Evolutionary conservation across 2,329 filamentous ascomycete species (phyloP).

Genomic region (Lasiodiplodia hormozganensis): DNA sequence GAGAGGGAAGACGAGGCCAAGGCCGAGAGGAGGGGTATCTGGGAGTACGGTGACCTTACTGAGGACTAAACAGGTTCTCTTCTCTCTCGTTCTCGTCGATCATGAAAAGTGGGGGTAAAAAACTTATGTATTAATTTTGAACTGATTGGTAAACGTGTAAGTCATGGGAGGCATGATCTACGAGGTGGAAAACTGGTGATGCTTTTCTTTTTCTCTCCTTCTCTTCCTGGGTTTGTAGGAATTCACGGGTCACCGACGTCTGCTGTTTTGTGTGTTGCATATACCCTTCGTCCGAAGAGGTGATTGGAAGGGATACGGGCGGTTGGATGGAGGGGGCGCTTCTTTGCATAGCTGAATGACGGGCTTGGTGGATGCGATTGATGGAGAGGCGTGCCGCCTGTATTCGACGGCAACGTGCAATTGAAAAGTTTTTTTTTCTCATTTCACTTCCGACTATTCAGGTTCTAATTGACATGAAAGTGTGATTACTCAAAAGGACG

Average conservation of each 20-base stretch:
- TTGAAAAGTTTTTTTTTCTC: background rate
- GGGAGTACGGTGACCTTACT: conserved; percentile 97
- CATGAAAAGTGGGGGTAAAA: background rate
- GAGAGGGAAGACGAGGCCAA: conserved; percentile 81
- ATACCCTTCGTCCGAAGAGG: background rate
- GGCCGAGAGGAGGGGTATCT: conserved; percentile 82
- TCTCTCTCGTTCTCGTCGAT: background rate
- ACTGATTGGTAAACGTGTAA: background rate
- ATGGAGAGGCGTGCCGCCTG: background rate
- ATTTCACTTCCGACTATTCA: background rate
- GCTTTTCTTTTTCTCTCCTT: background rate
- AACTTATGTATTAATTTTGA: background rate
- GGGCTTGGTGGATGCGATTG: background rate
- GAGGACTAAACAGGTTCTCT: conserved; percentile 54
- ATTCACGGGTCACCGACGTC: background rate
- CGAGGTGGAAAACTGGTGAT: background rate
- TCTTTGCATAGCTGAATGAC: background rate
- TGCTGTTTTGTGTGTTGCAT: background rate
- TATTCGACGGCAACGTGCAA: background rate
- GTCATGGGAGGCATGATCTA: background rate
- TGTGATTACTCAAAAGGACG: too few species aligned
- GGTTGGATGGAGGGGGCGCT: background rate
- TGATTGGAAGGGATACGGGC: background rate
- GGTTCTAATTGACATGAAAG: background rate
- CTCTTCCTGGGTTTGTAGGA: background rate